Evolutionary conservation across 1,284 basidiomycete genomes (phyloP), one percentile per base, ranked within the genome.

Genomic region (Schizophyllum amplum): DNA sequence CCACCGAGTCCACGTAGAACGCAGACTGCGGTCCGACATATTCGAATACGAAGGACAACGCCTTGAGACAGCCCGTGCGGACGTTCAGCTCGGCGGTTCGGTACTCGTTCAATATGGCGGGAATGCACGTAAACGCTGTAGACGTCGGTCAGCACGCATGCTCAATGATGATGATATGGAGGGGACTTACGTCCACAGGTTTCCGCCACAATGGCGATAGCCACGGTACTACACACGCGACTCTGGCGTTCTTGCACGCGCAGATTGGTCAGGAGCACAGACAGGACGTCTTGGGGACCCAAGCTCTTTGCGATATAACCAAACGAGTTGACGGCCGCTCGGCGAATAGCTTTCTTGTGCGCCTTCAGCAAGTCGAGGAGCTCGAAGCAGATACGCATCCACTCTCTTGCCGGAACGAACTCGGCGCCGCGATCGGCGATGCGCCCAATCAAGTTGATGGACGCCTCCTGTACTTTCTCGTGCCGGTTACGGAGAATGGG

Each of bases 351-450:
- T 75, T 98, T 98, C 78, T 99, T 99, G 77, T 99, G 97, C 6
- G 97, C 97, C 72, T 99, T 99, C 66, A 99, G 81, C 48, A 99
- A 78, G 68, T 99, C 97, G 53, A 99, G 82, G 47, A 99, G 77
- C 72, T 99, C 97, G 72, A 99, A 99, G 71, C 97, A 99, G 71
- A 99, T 99, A 67, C 97, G 89, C 97, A 99, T 99, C 96, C 96
- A 99, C 74, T 99, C 97, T 68, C 96, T 86, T 22, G 97, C 96
- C 24, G 94, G 94, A 0, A 99, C 97, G 61, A 94, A 98, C 73
- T 99, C 97, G 47, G 97, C 94, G 59, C 97, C 97, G 70, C 97
- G 93, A 85, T 99, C 97, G 59, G 97, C 95, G 86, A 99, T 98
- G 72, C 95, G 94, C 64, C 97, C 97, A 64, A 99, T 99, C 76